Base-by-base conservation (phyloP, 352 stramenopile species). In the Elongisporangium prolatum region DNA sequence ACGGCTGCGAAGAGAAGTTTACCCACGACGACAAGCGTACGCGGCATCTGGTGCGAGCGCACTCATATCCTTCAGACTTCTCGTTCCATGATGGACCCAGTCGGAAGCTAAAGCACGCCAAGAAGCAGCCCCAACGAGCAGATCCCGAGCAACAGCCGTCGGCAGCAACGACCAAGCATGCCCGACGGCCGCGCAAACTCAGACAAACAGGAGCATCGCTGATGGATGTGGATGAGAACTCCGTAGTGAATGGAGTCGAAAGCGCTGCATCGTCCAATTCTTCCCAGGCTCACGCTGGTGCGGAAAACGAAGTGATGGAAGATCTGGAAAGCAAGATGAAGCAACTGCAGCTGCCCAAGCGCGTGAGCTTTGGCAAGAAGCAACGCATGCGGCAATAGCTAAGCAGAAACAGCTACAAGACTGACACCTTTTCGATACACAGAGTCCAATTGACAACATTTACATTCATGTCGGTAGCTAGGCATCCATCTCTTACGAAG, bases 11-110 rank as follows among this genome's bases (percentile, higher is more conserved):
- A 8, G 57, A 77, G 16, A 63, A 57, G 14, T 87, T 82, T 54
- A 71, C 58, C 50, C 67, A 81, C 55, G 71, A 83, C 49, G 70
- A 83, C 56, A 86, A 86, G 63, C 72, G 77, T 20, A 72, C 52
- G 14, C 52, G 60, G 10, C 77, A 86, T 52, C 64, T 84, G 50
- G 56, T 76, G 24, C 52, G 62, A 54, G 63, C 74, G 50, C 76
- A 86, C 44, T 56, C 74, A 20, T 86, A 80, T 44, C 76, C 74
- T 4, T 21, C 54, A 10, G 64, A 57, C 0, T 86, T 84, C 44
- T 69, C 67, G 0, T 80, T 81, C 54, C 64, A 80, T n/a, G 50
- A 80, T n/a, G 50, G 6, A 14, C 52, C 18, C 9, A 54, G 9
- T 20, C 34, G 7, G 54, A 69, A 13, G 58, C 66, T 21, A 22